Evolutionary conservation across 1,284 basidiomycete genomes (phyloP), one percentile per base, ranked within the genome.

Genomic region (Trichosporon coremiiforme): DNA sequence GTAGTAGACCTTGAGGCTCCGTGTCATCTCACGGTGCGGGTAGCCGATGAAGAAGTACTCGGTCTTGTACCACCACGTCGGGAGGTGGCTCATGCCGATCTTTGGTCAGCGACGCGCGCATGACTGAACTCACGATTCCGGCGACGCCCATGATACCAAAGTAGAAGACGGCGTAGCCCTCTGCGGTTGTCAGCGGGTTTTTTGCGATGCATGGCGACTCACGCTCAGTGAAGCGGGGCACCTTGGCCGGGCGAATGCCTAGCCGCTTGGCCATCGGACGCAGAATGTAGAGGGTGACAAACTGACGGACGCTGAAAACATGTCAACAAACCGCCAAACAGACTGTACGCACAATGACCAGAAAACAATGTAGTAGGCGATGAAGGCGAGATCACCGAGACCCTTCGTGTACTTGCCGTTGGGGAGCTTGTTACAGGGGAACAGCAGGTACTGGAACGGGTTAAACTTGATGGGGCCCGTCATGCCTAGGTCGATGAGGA

Each of bases 31-130:
- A 90, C 90, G 92, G 79, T 94, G 90, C 33, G 94, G 94, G 78
- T 96, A 96, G 68, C 88, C 90, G 70, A 90, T 86, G 92, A 92
- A 96, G 80, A 94, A 94, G 69, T 90, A 84, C 68, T 91, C 86
- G 0, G 92, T 94, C 63, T 87, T 85, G 83, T 91, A 98, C 93
- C 94, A 98, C 88, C 90, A 94, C 0, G 90, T 94, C 0, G 94
- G 93, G n/a, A 95, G 86, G 75, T 89, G 87, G 4, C 85, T 84
- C 96, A 99, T 99, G 76, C 98, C 90, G 72, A 87, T 87, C 91
- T 93, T 77, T 33, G 6, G 69, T 67, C 33, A 66, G 73, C 68
- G 66, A 7, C 4, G 33, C 8, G 25, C 7, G 20, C 20, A 45
- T 13, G 3, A 0, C 13, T 8, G 7, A 4, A 87, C 91, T 80